phyloP scores from a whole-genome alignment of 1,284 basidiomycete genomes.

The Cronartium ribicola region DNA sequence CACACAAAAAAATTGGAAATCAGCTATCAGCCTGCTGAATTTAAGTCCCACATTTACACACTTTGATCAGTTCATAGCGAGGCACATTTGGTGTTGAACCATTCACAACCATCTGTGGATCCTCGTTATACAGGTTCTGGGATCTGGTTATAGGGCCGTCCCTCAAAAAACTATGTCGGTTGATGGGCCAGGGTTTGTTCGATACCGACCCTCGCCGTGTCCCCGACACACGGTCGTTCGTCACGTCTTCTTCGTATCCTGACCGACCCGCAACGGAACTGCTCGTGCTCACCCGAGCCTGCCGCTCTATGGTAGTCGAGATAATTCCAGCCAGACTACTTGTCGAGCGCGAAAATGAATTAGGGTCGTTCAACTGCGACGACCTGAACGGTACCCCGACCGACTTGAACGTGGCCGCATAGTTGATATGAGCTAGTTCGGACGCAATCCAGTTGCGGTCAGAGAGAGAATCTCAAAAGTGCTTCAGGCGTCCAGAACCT shows the following conservation, averaged over 20 bases:
- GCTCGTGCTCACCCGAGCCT: not conserved
- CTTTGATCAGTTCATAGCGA: not conserved
- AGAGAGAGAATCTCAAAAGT: not conserved
- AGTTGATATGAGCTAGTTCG: slow-evolving; percentile 70
- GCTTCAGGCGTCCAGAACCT: not conserved
- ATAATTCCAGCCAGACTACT: not conserved
- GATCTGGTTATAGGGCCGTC: too few relatives aligned
- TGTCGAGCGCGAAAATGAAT: not conserved
- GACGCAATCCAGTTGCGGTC: not conserved
- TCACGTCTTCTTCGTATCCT: not conserved
- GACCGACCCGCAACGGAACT: not conserved
- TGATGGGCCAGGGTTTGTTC: not conserved
- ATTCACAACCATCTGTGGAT: too few relatives aligned
- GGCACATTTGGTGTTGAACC: not conserved
- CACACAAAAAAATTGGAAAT: not conserved
- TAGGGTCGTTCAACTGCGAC: not conserved
- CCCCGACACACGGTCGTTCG: not conserved
- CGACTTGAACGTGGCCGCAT: slow-evolving; percentile 57
- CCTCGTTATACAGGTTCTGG: too few relatives aligned
- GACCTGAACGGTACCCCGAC: slow-evolving; percentile 7
- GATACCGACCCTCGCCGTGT: not conserved
- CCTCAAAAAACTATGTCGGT: not conserved
- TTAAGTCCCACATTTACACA: not conserved
- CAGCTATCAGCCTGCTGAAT: not conserved
- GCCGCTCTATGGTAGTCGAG: not conserved